Conservation (phyloP, 2,329 filamentous ascomycete species). For the Trichophyton verrucosum region DNA sequence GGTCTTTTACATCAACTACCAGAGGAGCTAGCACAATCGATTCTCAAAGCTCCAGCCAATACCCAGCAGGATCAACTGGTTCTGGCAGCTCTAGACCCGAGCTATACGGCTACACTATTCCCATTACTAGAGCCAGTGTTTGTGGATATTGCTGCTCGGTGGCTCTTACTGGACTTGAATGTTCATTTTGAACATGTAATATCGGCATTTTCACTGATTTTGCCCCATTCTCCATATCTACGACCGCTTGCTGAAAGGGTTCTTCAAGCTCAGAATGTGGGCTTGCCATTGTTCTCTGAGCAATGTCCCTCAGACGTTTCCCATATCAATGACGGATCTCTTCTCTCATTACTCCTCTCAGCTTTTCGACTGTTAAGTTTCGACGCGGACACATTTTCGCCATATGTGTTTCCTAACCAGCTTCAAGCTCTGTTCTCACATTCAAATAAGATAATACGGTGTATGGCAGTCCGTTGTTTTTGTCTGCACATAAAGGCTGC, state of each 20-base stretch:
- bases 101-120: constrained; percentile 46
- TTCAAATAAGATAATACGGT: constrained; percentile 51
- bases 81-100: constrained; percentile 54
- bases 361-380: constrained; percentile 69
- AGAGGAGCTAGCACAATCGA: constrained; percentile 53
- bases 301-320: constrained; percentile 20
- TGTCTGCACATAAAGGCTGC: constrained; percentile 67
- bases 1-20: constrained; percentile 49
- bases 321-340: constrained; percentile 26
- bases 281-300: constrained; percentile 23
- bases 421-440: constrained; percentile 58
- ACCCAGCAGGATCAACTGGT: constrained; percentile 56
- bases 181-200: constrained; percentile 38
- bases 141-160: constrained; percentile 71
- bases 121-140: constrained; percentile 62
- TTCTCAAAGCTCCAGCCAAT: constrained; percentile 48
- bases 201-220: constrained; percentile 62
- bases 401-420: constrained; percentile 51
- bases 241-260: constrained; percentile 55
- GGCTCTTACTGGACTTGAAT: constrained; percentile 40
- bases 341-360: constrained; percentile 48
- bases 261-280: constrained; percentile 23
- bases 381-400: constrained; percentile 56
- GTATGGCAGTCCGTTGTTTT: constrained; percentile 70
- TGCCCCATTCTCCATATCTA: constrained; percentile 73